Evolutionary conservation across 1,139 yeast species (phyloP).

Genomic region (Sugiyamaella japonica): DNA sequence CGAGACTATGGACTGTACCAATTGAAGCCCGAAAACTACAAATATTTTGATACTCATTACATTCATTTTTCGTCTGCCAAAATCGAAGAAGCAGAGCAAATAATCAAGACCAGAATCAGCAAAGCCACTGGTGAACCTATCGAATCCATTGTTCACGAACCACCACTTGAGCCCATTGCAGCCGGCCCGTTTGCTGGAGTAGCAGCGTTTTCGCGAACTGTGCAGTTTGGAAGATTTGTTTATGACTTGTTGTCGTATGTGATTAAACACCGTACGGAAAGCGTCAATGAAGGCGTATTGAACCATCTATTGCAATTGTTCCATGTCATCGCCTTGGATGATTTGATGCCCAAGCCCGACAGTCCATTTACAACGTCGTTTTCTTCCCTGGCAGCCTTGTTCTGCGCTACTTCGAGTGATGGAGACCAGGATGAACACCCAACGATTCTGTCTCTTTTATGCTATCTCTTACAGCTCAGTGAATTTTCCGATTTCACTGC

Average conservation of each 20-base stretch:
- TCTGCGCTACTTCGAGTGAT: conserved; percentile 7
- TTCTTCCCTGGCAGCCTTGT: conserved; percentile 3
- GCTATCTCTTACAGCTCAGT: conserved; percentile 2
- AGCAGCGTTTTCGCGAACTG: conserved; percentile 39
- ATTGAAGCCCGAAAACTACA: conserved; percentile 58
- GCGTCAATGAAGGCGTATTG: conserved; percentile 55
- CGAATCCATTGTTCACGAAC: conserved; percentile 39
- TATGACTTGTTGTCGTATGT: conserved; percentile 28
- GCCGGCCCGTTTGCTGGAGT: conserved; percentile 39
- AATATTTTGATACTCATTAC: conserved; percentile 74
- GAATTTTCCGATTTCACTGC: conserved; percentile 18
- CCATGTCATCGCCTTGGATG: conserved; percentile 52
- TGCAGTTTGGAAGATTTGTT: conserved; percentile 39
- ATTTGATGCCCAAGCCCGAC: conserved; percentile 3
- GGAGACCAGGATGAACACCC: conserved; percentile 19
- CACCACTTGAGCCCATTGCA: conserved; percentile 37
- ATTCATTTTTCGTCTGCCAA: conserved; percentile 75
- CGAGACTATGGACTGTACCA: conserved; percentile 70
- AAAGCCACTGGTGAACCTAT: conserved; percentile 31
- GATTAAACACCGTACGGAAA: conserved; percentile 36
- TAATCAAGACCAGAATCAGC: conserved; percentile 51
- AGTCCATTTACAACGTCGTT: conserved; percentile 8
- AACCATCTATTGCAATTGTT: conserved; percentile 65
- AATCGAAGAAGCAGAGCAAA: conserved; percentile 69
- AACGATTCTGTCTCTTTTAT: conserved; percentile 13